phyloP scores from a whole-genome alignment of 805 yeast species.

The Candida odintsovae region DNA sequence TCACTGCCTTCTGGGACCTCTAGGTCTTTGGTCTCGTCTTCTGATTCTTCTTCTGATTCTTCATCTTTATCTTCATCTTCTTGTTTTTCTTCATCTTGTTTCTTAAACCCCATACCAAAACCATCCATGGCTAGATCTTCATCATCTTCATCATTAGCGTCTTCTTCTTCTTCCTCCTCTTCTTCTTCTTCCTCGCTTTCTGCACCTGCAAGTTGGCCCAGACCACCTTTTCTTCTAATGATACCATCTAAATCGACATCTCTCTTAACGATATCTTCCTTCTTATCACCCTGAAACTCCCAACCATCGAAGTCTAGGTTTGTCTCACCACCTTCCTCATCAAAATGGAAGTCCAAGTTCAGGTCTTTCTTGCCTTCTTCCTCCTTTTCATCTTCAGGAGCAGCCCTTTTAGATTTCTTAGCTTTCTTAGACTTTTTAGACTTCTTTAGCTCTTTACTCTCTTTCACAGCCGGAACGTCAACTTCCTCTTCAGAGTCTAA shows the following conservation, averaged over 20 bases:
- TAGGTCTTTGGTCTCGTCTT: conserved; percentile 27
- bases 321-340: conserved; percentile 52
- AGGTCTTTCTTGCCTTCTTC: conserved; percentile 47
- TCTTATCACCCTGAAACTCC: conserved; percentile 63
- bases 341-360: conserved; percentile 71
- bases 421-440: conserved; percentile 20
- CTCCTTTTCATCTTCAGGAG: conserved; percentile 23
- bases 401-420: conserved; percentile 22
- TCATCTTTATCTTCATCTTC: conserved; percentile 26
- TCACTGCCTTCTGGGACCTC: conserved; percentile 24
- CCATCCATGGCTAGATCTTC: conserved; percentile 43
- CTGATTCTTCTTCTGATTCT: conserved; percentile 29
- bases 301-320: conserved; percentile 62
- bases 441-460: conserved; percentile 17
- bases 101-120: conserved; percentile 32
- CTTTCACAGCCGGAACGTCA: conserved; percentile 4
- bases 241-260: conserved; percentile 87
- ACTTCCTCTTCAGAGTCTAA: conserved; percentile 42
- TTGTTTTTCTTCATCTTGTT: conserved; percentile 25
- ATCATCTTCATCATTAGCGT: conserved; percentile 24
- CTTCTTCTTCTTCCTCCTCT: conserved; percentile 38
- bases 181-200: conserved; percentile 32
- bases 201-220: conserved; percentile 46
- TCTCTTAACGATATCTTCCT: conserved; percentile 27
- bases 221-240: conserved; percentile 81